These are phyloP conservation scores for Sporothrix curviconia DNA, from an alignment of 2,329 filamentous ascomycete genomes.

Conservation along the genomic window DNA sequence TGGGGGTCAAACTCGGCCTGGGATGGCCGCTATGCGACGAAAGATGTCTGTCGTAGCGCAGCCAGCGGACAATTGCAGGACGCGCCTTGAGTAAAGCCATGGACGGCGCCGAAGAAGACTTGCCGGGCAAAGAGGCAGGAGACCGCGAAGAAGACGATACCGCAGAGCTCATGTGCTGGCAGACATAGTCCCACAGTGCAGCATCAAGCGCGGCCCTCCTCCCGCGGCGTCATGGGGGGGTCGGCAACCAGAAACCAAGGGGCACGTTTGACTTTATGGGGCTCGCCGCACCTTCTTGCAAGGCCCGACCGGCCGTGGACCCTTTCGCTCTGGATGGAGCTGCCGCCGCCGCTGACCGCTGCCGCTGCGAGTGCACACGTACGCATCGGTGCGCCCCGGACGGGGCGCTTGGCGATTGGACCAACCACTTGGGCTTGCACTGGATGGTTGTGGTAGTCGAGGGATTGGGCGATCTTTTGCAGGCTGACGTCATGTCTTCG, in stretches of 20 bases:
- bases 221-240: neutral
- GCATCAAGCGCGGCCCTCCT: conserved; percentile 9
- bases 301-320: too few relatives aligned
- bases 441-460: conserved; percentile 45
- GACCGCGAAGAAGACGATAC: conserved; percentile 17
- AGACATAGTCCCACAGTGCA: conserved; percentile 21
- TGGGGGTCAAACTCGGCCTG: conserved; percentile 25
- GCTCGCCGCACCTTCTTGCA: neutral
- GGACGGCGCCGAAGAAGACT: neutral
- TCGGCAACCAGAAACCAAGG: conserved; percentile 18
- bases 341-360: neutral
- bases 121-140: too few relatives aligned
- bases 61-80: conserved; percentile 30
- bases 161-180: conserved; percentile 32
- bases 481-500: conserved; percentile 59
- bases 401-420: conserved; percentile 68
- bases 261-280: conserved; percentile 20
- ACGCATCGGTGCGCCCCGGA: conserved; percentile 55
- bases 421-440: conserved; percentile 81
- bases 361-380: conserved; percentile 57
- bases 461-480: neutral
- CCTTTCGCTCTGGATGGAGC: too few relatives aligned
- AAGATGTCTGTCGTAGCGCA: conserved; percentile 35
- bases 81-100: conserved; percentile 20
- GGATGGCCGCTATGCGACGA: conserved; percentile 37